Conservation (phyloP, 306 rosid genomes). For the Rosa multiflora region DNA sequence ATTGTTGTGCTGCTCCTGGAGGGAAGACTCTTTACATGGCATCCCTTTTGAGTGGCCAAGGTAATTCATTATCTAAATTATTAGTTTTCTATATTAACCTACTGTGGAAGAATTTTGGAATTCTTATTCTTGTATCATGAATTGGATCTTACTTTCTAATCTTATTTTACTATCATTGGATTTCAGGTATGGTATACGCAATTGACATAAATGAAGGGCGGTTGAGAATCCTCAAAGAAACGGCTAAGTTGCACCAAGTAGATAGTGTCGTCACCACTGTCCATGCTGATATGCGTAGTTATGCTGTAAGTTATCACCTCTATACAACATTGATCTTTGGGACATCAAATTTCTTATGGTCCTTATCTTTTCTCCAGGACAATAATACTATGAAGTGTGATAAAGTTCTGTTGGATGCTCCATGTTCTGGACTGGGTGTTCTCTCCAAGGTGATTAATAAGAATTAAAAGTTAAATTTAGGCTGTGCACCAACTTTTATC, state of each 20-base stretch:
- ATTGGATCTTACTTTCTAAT: not conserved
- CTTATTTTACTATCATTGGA: not conserved
- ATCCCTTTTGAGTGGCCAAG: slow-evolving; percentile 70
- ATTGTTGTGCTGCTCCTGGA: slow-evolving; percentile 97
- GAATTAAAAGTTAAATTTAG: slow-evolving; percentile 13
- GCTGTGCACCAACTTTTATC: not conserved
- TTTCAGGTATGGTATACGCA: slow-evolving; percentile 69
- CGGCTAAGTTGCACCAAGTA: slow-evolving; percentile 75
- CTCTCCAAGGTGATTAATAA: slow-evolving; percentile 70
- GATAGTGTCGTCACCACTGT: slow-evolving; percentile 61
- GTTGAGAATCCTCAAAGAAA: slow-evolving; percentile 80
- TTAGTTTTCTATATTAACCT: not conserved
- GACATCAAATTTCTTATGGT: slow-evolving; percentile 18
- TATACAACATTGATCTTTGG: not conserved
- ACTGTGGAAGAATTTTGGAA: not conserved
- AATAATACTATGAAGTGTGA: slow-evolving; percentile 42
- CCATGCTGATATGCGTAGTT: slow-evolving; percentile 61
- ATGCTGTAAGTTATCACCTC: slow-evolving; percentile 46
- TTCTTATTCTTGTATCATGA: not conserved
- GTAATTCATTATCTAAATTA: slow-evolving; percentile 28
- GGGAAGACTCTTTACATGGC: slow-evolving; percentile 89
- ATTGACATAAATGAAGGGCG: slow-evolving; percentile 74
- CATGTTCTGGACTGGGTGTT: slow-evolving; percentile 90
- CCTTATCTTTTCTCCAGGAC: slow-evolving; percentile 43
- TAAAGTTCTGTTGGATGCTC: slow-evolving; percentile 86